These are phyloP conservation scores for Penicillium sp. DNA, from an alignment of 2,329 filamentous ascomycete species.

Conservation along the genomic window DNA sequence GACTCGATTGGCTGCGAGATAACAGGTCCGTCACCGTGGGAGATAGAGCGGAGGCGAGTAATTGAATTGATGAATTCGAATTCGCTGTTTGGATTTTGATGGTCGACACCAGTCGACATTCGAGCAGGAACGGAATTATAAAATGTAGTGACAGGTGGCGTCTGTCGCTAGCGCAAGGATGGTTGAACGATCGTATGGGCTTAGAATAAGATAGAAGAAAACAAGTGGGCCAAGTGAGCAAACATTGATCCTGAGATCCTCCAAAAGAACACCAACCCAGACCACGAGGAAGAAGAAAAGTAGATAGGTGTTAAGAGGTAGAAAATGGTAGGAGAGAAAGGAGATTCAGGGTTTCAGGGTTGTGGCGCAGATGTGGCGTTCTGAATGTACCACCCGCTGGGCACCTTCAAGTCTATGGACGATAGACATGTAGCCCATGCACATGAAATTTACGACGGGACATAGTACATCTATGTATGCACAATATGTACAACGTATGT, in stretches of 20 bases:
- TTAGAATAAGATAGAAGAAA: constrained; percentile 7
- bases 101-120: constrained; percentile 58
- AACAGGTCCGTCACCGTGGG: constrained; percentile 46
- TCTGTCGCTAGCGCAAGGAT: constrained; percentile 18
- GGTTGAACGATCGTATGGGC: constrained; percentile 27
- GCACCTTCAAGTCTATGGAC: no score
- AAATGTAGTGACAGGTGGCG: constrained; percentile 20
- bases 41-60: constrained; percentile 54
- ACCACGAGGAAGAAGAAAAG: constrained; percentile 18
- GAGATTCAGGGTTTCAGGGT: constrained; percentile 21
- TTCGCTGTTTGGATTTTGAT: constrained; percentile 50
- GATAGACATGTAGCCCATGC: no score
- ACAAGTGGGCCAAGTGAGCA: constrained; percentile 16
- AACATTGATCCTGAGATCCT: constrained; percentile 28
- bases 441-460: no score
- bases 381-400: constrained; percentile 3
- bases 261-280: constrained; percentile 26
- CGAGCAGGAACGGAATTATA: constrained; percentile 33
- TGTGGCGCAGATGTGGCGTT: constrained; percentile 28
- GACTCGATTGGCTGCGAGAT: constrained; percentile 50
- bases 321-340: constrained; percentile 21
- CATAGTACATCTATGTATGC: no score
- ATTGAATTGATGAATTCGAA: constrained; percentile 55
- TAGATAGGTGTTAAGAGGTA: constrained; percentile 13
- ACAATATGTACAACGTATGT: no score